Conservation (phyloP, 2,329 filamentous ascomycete genomes). For the Verticillium albo-atrum region DNA sequence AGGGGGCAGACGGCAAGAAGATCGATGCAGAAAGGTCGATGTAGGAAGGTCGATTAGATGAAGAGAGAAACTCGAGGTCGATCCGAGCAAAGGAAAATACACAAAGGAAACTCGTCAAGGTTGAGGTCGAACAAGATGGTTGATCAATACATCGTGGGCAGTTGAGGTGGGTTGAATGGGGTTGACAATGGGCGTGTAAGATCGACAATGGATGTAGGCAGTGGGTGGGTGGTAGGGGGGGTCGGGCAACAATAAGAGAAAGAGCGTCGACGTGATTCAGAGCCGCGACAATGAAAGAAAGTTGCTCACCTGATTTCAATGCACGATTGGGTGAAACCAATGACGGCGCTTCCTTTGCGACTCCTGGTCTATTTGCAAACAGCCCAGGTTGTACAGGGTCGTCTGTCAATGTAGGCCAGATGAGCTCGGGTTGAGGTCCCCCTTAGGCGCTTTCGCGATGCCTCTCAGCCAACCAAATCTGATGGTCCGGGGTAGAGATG, state of each 20-base stretch:
- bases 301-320: slow-evolving; percentile 10
- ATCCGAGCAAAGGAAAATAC: slow-evolving; percentile 1
- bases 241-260: slow-evolving; percentile 8
- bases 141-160: slow-evolving; percentile 12
- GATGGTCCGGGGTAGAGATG: slow-evolving; percentile 7
- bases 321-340: neutral
- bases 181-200: neutral
- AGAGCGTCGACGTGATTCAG: slow-evolving; percentile 1
- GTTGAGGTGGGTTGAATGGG: neutral
- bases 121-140: slow-evolving; percentile 7
- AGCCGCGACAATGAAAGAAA: neutral
- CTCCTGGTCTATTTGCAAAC: neutral
- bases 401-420: neutral
- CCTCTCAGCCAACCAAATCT: slow-evolving; percentile 13
- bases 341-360: neutral
- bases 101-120: slow-evolving; percentile 14
- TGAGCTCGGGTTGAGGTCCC: slow-evolving; percentile 3
- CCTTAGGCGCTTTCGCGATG: slow-evolving; percentile 11
- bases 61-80: neutral
- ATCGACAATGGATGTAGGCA: neutral
- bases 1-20: neutral
- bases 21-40: too few species aligned
- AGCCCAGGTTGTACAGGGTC: neutral
- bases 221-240: slow-evolving; percentile 4
- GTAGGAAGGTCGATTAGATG: neutral